phyloP scores from a whole-genome alignment of 306 rosid genomes.

The Purshia tridentata region DNA sequence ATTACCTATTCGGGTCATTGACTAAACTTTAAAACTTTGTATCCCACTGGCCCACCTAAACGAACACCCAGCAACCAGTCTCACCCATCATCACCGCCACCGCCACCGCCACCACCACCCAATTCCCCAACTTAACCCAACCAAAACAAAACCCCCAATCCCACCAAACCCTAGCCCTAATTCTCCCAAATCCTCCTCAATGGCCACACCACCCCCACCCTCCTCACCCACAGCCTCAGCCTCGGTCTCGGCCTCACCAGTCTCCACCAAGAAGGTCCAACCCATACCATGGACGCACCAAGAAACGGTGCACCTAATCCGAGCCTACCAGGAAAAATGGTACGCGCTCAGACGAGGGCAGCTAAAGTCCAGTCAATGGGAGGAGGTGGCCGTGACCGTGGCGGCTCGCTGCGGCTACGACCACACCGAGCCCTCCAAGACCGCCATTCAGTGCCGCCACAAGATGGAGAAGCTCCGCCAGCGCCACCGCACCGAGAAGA shows the following conservation, averaged over 20 bases:
- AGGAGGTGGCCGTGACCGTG: constrained; percentile 79
- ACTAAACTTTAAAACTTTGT: neutral
- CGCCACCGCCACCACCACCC: neutral
- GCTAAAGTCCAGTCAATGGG: constrained; percentile 81
- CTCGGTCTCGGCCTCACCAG: neutral
- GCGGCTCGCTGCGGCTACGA: constrained; percentile 84
- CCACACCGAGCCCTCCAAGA: constrained; percentile 52
- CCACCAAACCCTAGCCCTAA: neutral
- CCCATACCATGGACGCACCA: constrained; percentile 85
- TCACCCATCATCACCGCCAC: neutral
- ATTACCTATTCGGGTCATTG: too few relatives aligned
- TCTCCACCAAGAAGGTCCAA: constrained; percentile 43
- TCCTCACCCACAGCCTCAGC: neutral
- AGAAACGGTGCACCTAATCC: constrained; percentile 78
- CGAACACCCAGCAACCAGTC: neutral
- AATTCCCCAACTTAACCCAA: neutral
- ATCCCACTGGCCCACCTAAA: neutral
- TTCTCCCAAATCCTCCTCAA: neutral
- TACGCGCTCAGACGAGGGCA: constrained; percentile 73
- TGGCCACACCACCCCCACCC: constrained; percentile 9
- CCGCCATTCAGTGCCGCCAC: constrained; percentile 81
- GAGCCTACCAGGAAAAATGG: constrained; percentile 87
- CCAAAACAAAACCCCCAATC: neutral
- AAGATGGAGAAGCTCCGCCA: constrained; percentile 96
- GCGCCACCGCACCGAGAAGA: constrained; percentile 65